Evolutionary conservation across 148 eudicot genomes (phyloP).

Genomic region (Limonium bicolor): DNA sequence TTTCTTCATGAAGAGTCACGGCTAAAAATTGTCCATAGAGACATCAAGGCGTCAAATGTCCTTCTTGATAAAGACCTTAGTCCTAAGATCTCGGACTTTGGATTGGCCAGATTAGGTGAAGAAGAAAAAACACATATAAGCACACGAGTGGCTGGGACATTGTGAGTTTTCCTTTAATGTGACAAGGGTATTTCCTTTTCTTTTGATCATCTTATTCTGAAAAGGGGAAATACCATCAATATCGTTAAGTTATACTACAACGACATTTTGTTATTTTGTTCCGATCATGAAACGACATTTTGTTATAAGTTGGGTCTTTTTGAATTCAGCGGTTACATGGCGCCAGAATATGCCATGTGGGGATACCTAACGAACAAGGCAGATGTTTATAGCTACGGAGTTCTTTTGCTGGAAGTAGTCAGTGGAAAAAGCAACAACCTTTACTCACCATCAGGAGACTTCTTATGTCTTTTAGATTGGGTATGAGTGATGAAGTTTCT

Average conservation of each 20-base stretch:
- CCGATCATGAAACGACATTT: too few species aligned
- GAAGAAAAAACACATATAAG: conserved; percentile 27
- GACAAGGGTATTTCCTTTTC: too few species aligned
- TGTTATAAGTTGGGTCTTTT: too few species aligned
- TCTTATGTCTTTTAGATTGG: conserved; percentile 2
- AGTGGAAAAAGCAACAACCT: conserved; percentile 2
- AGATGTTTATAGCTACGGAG: conserved; percentile 2
- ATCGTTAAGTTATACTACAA: too few species aligned
- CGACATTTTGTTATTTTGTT: conserved; percentile 9
- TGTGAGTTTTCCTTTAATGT: too few species aligned
- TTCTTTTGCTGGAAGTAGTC: not conserved
- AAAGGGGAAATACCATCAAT: too few species aligned
- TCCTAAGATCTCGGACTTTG: conserved; percentile 3
- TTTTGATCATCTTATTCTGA: too few species aligned
- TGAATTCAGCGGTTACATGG: conserved; percentile 37
- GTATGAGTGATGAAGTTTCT: too few species aligned
- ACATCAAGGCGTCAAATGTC: conserved; percentile 1
- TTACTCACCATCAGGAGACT: not conserved
- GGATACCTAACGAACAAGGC: conserved; percentile 4
- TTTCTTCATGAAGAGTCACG: conserved; percentile 62
- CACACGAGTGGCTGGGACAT: conserved; percentile 7
- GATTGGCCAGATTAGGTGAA: conserved; percentile 3
- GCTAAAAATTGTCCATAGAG: conserved; percentile 21
- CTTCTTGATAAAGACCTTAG: conserved; percentile 1
- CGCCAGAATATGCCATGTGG: conserved; percentile 43